These are phyloP conservation scores for Panus rudis DNA, from an alignment of 768 basidiomycete genomes.

Conservation along the genomic window DNA sequence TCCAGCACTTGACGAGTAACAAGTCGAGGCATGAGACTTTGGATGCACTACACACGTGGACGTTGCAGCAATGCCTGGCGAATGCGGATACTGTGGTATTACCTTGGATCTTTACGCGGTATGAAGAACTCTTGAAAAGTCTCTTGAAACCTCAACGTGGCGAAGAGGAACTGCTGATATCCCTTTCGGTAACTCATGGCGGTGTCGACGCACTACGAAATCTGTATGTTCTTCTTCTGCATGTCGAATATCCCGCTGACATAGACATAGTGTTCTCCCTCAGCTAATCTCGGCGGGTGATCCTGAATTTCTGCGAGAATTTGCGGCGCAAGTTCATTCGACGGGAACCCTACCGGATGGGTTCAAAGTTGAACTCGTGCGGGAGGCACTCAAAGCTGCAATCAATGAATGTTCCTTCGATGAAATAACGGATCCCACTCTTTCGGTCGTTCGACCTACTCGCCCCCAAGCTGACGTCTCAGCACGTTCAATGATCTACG, in stretches of 20 bases:
- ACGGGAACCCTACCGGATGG: neutral
- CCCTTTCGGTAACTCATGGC: neutral
- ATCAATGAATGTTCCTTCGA: neutral
- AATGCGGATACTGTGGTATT: neutral
- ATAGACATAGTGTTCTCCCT: conserved; percentile 1
- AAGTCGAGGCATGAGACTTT: conserved; percentile 1
- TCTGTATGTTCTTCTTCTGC: neutral
- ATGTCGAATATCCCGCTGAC: neutral
- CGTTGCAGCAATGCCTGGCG: neutral
- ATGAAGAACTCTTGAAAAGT: neutral
- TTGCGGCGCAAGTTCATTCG: neutral
- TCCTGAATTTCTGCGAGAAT: neutral
- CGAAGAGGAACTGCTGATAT: neutral
- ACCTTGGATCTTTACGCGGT: neutral
- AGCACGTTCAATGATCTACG: neutral
- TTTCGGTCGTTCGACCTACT: neutral
- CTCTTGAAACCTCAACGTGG: neutral
- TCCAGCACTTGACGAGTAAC: conserved; percentile 2
- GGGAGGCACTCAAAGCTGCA: neutral
- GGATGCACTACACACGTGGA: neutral
- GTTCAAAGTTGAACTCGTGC: neutral
- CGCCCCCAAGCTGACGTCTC: neutral
- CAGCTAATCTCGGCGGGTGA: neutral
- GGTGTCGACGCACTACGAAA: neutral
- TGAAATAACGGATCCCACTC: neutral